Evolutionary conservation across 805 yeast species (phyloP).

Genomic region (Ascoidea tarda): DNA sequence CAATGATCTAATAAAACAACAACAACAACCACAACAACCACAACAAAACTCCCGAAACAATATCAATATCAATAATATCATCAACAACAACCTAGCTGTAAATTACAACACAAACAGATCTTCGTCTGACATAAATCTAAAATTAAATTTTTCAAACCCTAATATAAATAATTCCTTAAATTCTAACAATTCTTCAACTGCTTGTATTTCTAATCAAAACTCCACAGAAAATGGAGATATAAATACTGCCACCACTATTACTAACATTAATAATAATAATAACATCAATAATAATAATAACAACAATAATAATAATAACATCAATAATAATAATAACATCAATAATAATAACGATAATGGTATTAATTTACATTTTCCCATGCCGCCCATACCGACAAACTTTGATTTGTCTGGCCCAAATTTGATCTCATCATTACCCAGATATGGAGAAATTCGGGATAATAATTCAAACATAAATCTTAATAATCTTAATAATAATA

Average conservation of each 20-base stretch:
- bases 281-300: too few relatives aligned
- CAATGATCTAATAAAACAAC: conserved; percentile 7
- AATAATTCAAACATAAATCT: background rate
- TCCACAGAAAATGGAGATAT: background rate
- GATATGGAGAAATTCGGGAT: background rate
- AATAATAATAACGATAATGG: background rate
- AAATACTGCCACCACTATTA: background rate
- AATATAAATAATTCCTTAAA: background rate
- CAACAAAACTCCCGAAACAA: conserved; percentile 6
- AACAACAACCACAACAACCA: conserved; percentile 2
- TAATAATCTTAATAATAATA: background rate
- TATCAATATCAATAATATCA: conserved; percentile 15
- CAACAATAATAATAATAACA: too few relatives aligned
- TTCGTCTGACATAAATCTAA: background rate
- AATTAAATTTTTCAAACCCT: background rate
- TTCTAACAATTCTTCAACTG: too few relatives aligned
- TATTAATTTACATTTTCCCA: background rate
- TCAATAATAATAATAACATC: background rate
- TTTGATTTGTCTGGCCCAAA: background rate
- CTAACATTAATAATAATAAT: too few relatives aligned
- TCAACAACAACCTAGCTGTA: conserved; percentile 6
- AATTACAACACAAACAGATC: background rate
- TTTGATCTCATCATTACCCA: conserved; percentile 9
- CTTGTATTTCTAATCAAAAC: too few relatives aligned
- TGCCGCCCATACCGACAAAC: background rate